A percentile compares a stretch with the other conserved stretches of the same genome.
These are phyloP conservation scores for Diaporthe sp. DNA, from an alignment of 2,329 filamentous ascomycete species.

Conservation along the genomic window DNA sequence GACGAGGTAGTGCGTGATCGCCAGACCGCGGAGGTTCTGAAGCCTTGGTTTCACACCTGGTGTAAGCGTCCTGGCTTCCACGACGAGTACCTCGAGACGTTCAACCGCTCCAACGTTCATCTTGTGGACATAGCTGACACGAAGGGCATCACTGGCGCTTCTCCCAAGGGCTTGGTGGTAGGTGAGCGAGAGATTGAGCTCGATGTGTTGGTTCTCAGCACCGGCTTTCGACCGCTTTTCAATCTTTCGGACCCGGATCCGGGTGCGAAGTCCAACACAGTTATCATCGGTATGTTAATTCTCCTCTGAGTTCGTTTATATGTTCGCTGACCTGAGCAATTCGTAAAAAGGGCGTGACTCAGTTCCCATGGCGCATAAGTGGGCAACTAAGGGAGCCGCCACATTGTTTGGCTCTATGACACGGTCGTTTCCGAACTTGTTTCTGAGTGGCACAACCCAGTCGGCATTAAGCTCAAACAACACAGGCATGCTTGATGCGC, in stretches of 20 bases:
- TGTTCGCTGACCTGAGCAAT: not conserved
- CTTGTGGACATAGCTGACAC: conserved; percentile 63
- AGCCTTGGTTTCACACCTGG: conserved; percentile 65
- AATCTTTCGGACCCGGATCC: conserved; percentile 37
- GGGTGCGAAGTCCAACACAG: conserved; percentile 34
- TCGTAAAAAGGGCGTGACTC: conserved; percentile 39
- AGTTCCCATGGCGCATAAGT: conserved; percentile 42
- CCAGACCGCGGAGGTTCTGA: conserved; percentile 57
- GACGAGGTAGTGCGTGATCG: conserved; percentile 58
- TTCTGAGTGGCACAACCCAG: conserved; percentile 42
- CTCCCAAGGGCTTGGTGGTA: conserved; percentile 14
- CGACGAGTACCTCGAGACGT: conserved; percentile 61
- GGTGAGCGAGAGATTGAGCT: conserved; percentile 27
- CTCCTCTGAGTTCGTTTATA: no score
- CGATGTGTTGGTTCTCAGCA: conserved; percentile 42
- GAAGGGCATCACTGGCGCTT: conserved; percentile 48
- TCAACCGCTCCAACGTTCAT: conserved; percentile 63
- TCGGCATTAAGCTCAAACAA: conserved; percentile 36
- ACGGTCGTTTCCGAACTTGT: conserved; percentile 45
- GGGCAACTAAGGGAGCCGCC: conserved; percentile 23
- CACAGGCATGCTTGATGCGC: conserved; percentile 51
- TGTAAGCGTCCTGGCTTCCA: conserved; percentile 68
- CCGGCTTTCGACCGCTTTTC: conserved; percentile 39
- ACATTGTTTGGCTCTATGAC: conserved; percentile 43
- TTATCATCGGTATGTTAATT: conserved; percentile 17